Base-by-base conservation (phyloP, 139 green algal genomes). In the Haematococcus sp. region DNA sequence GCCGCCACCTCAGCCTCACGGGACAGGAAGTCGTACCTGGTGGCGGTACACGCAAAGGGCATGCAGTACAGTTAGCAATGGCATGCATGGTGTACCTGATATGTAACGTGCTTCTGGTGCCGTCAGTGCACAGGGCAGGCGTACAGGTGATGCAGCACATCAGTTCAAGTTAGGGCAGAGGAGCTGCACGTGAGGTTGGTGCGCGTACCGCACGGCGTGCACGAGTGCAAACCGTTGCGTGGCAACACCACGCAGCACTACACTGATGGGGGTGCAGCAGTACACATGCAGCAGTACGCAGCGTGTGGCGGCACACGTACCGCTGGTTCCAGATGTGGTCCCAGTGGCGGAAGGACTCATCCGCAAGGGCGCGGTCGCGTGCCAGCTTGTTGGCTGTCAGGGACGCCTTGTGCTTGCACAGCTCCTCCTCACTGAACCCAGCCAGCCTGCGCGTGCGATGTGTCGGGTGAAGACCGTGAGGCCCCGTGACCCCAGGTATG, bases 321-420 rank as follows among this genome's bases (percentile, higher is more conserved):
- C 70, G 81, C 54, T 84, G 73, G 59, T 70, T 87, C 74, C 71
- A 83, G 25, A 98, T 86, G 40, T 87, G 77, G 23, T 93, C 91
- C 94, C 94, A 98, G 23, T 86, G 74, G 20, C 91, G 78, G 56
- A 91, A 79, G 27, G 73, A 85, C 76, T 97, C 92, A 31, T 98
- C 92, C 3, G 58, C 32, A 63, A 97, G 74, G 30, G 31, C 85
- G 1, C 80, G 71, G 78, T 92, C 88, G 71, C 93, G 91, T 61
- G 88, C 76, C 72, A 94, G 71, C 83, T 98, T 97, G 60, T 76
- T 72, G 22, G 71, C 61, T 28, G 89, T 80, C 32, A 98, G 77
- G 7, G 93, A 82, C 1, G 67, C 52, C 27, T 86, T 80, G 74
- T 98, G 81, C 22, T 81, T 71, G 63, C 90, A 82, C 54, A 98